A percentile compares a stretch with the other conserved stretches of the same genome.
Conservation (phyloP, 495 filamentous ascomycete species). For the Podospora anserina region DNA sequence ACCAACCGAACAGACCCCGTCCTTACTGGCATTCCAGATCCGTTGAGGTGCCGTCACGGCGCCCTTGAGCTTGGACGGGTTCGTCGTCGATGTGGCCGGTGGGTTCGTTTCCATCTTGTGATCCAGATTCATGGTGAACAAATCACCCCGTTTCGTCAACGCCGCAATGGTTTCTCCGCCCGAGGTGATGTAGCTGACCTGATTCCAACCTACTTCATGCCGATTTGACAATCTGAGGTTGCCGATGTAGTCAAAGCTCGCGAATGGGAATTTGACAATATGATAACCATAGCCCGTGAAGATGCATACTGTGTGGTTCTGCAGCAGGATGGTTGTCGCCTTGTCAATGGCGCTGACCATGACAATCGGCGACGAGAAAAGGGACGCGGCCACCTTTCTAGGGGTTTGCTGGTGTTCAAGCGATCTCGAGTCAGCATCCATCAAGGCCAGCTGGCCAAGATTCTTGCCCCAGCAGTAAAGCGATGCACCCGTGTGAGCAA, state of each 20-base stretch:
- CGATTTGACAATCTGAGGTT: conserved; percentile 61
- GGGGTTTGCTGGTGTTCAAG: conserved; percentile 78
- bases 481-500: conserved; percentile 75
- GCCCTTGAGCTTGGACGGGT: conserved; percentile 78
- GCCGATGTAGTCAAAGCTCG: conserved; percentile 64
- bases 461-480: conserved; percentile 96
- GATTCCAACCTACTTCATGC: conserved; percentile 60
- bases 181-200: conserved; percentile 70
- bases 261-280: conserved; percentile 72
- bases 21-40: conserved; percentile 87
- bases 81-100: conserved; percentile 73
- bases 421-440: conserved; percentile 91
- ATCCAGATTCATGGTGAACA: conserved; percentile 75
- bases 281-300: conserved; percentile 93
- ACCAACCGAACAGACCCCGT: conserved; percentile 74
- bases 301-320: conserved; percentile 84
- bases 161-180: conserved; percentile 90
- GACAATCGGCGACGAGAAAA: conserved; percentile 72
- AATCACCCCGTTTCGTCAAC: conserved; percentile 74
- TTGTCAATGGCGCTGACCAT: conserved; percentile 86
- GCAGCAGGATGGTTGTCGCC: conserved; percentile 80
- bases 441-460: conserved; percentile 86
- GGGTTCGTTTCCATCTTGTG: conserved; percentile 58
- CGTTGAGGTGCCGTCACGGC: conserved; percentile 70
- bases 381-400: conserved; percentile 79